Base-by-base conservation (phyloP, 23 red algal species). In the Cyanidium caldarium region DNA sequence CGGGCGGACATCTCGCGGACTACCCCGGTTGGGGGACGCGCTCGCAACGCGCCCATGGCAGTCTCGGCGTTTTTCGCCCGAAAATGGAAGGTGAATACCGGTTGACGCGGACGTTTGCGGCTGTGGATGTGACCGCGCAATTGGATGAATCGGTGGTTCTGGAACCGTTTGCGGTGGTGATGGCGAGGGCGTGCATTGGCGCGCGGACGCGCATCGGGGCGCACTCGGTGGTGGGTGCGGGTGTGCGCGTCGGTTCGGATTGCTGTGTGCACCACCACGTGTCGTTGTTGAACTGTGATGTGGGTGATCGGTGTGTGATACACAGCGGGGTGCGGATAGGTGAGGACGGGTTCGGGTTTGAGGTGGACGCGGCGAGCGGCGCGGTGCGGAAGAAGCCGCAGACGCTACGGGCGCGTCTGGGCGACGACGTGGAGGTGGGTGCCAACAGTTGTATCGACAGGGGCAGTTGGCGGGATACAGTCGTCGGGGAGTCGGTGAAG, bases 301-400 rank as follows among this genome's bases (percentile, higher is more conserved):
- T 81, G 3, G 77, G 77, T 1, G 58, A 81, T 15, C 40, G 33
- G 13, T 81, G 77, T 71, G 69, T 81, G 39, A 81, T 81, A 2
- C 77, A 81, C 33, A 58, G 23, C 31, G 77, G 77, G 20, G 77
- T 72, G 38, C 16, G 66, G 2, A 75, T 81, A 10, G 77, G 77
- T 57, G 57, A 81, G 69, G 77, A 81, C 45, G 77, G 77, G 31
- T 81, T 81, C 19, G 77, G 77, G 7, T 81, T 81, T 58, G 46
- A 72, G 1, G 39, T 81, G 35, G 61, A 70, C 25, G 7, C 38
- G 17, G 66, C 33, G 21, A 67, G 21, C 43, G 42, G 69, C 29
- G 2, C 13, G 2, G 46, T 67, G 0, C 67, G 57, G 40, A 81
- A 81, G 44, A 81, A 81, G 39, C 77, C 77, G 1, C 77, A 81